Percentiles rank a stretch among this genome's conserved stretches.
These are phyloP conservation scores for Coniochaeta sp. DNA, from an alignment of 2,329 filamentous ascomycete genomes.

Conservation along the genomic window DNA sequence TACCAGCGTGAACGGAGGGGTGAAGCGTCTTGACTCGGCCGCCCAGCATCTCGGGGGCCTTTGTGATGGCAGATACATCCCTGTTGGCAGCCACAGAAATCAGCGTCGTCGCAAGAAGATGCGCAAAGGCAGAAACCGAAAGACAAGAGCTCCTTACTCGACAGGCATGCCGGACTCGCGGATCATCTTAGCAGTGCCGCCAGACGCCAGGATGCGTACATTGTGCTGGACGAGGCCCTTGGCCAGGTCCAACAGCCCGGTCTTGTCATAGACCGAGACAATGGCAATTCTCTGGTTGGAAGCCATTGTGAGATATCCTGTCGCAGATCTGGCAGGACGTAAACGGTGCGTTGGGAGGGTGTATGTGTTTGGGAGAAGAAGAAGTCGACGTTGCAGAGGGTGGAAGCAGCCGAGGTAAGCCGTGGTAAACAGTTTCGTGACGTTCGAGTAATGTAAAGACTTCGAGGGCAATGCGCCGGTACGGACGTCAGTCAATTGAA, in stretches of 20 bases:
- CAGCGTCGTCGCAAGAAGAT: conserved; percentile 1
- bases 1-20: conserved; percentile 83
- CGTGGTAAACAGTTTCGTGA: neutral
- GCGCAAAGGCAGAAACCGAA: neutral
- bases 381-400: neutral
- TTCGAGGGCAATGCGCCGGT: neutral
- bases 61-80: conserved; percentile 95
- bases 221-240: conserved; percentile 85
- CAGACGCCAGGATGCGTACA: conserved; percentile 88
- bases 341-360: neutral
- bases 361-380: neutral
- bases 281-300: conserved; percentile 65
- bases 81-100: conserved; percentile 35
- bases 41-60: conserved; percentile 93
- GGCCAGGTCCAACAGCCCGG: conserved; percentile 83
- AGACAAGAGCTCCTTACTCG: conserved; percentile 54
- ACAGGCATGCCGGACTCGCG: conserved; percentile 93
- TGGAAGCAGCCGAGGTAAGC: neutral
- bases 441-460: neutral
- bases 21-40: conserved; percentile 87
- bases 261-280: conserved; percentile 98
- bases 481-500: neutral
- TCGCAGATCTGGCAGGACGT: conserved; percentile 1
- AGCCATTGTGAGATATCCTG: conserved; percentile 21
- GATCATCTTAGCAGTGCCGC: conserved; percentile 93